Percentiles rank a stretch among this genome's conserved stretches.
phyloP scores from a whole-genome alignment of 768 basidiomycete genomes.

The Boletellus ananas region DNA sequence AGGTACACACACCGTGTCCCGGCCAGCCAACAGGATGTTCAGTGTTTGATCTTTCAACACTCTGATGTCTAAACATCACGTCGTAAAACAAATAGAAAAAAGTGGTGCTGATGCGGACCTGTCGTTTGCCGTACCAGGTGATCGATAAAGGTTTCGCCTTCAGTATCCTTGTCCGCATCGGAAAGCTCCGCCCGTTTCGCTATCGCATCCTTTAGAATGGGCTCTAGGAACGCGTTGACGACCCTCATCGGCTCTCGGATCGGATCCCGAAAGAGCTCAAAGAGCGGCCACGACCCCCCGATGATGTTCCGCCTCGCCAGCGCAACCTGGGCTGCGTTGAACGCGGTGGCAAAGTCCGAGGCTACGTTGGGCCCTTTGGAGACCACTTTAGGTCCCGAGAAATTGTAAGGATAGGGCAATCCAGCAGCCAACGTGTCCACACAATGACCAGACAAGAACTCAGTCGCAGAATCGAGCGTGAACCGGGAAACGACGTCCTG shows the following conservation, averaged over 20 bases:
- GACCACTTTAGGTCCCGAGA: slow-evolving; percentile 5
- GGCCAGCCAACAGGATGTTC: slow-evolving; percentile 43
- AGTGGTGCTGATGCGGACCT: slow-evolving; percentile 22
- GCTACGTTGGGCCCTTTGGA: slow-evolving; percentile 11
- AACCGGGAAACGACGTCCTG: slow-evolving; percentile 46
- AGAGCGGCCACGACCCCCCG: slow-evolving; percentile 39
- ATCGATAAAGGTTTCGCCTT: slow-evolving; percentile 41
- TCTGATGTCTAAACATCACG: slow-evolving; percentile 20
- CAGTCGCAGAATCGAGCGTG: slow-evolving; percentile 51
- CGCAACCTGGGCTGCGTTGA: slow-evolving; percentile 31
- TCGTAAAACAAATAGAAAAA: background rate
- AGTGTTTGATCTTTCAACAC: slow-evolving; percentile 41
- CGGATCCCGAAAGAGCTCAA: slow-evolving; percentile 34
- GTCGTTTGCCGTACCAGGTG: slow-evolving; percentile 36
- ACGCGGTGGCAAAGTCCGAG: slow-evolving; percentile 33
- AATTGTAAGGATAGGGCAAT: slow-evolving; percentile 38
- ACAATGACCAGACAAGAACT: slow-evolving; percentile 48
- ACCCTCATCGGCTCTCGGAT: slow-evolving; percentile 34
- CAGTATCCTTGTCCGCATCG: slow-evolving; percentile 10
- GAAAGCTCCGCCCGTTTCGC: slow-evolving; percentile 16
- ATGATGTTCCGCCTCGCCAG: slow-evolving; percentile 26
- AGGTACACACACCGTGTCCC: slow-evolving; percentile 37
- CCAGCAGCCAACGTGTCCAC: slow-evolving; percentile 36
- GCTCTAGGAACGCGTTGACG: slow-evolving; percentile 38
- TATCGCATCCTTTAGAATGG: slow-evolving; percentile 37